phyloP scores from a whole-genome alignment of 352 stramenopile species.

The Phytophthora agathidicida region DNA sequence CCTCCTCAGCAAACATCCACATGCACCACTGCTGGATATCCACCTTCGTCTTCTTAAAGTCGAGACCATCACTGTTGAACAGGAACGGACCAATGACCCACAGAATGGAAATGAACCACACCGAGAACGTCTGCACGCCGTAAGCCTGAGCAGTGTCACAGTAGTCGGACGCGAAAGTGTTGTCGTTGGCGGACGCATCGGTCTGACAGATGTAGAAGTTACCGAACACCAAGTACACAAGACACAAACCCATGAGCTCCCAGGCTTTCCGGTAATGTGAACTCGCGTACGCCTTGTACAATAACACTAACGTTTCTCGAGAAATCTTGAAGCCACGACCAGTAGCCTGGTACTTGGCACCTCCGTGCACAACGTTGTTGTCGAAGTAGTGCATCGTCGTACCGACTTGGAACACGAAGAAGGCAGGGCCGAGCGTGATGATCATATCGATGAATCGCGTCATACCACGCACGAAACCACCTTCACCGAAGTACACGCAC shows the following conservation, averaged over 20 bases:
- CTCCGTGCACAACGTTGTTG: conserved; percentile 77
- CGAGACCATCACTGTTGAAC: conserved; percentile 84
- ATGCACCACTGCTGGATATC: conserved; percentile 63
- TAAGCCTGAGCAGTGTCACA: conserved; percentile 72
- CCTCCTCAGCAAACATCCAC: conserved; percentile 76
- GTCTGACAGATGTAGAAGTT: conserved; percentile 73
- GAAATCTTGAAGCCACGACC: conserved; percentile 87
- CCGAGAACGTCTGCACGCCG: conserved; percentile 78
- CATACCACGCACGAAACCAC: conserved; percentile 64
- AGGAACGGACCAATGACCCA: conserved; percentile 75
- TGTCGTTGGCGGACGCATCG: conserved; percentile 49
- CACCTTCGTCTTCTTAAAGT: conserved; percentile 78
- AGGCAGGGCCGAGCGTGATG: conserved; percentile 68
- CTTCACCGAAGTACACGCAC: conserved; percentile 79
- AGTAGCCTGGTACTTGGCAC: conserved; percentile 79
- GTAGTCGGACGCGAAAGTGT: conserved; percentile 64
- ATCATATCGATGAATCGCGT: conserved; percentile 78
- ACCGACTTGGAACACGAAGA: conserved; percentile 85
- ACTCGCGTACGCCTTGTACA: conserved; percentile 79
- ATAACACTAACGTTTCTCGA: conserved; percentile 72
- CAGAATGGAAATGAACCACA: conserved; percentile 81
- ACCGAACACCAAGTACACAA: conserved; percentile 72
- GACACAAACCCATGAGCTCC: conserved; percentile 71
- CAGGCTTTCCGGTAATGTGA: conserved; percentile 81
- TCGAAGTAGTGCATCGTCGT: conserved; percentile 89